phyloP scores from a whole-genome alignment of 345 rosid genomes.

The Moricandia moricandioides region DNA sequence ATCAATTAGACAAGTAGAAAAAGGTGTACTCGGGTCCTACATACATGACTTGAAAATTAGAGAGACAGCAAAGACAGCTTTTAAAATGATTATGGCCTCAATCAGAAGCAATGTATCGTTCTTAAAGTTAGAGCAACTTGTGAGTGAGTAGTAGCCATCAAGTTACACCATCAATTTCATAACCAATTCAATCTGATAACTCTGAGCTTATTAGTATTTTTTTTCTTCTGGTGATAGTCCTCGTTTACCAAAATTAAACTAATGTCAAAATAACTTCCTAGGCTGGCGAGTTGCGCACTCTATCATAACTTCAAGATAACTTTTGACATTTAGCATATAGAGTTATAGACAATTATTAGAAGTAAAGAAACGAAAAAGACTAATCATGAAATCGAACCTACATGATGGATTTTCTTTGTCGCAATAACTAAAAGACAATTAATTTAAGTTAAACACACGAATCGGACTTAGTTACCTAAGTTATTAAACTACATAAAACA shows the following conservation, averaged over 20 bases:
- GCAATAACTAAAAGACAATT: not conserved
- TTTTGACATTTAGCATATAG: not conserved
- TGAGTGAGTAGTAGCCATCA: conserved; percentile 30
- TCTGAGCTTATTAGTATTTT: not conserved
- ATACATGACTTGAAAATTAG: conserved; percentile 6
- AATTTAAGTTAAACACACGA: no score
- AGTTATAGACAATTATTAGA: not conserved
- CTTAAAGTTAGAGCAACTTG: conserved; percentile 29
- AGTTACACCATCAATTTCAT: conserved; percentile 27
- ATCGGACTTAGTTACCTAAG: no score
- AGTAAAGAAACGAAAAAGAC: not conserved
- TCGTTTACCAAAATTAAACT: conserved; percentile 9
- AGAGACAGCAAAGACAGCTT: conserved; percentile 23
- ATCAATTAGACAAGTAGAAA: not conserved
- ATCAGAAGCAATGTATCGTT: conserved; percentile 34
- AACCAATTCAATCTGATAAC: conserved; percentile 8
- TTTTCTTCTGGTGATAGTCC: not conserved
- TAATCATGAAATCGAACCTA: not conserved
- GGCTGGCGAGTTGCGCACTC: not conserved
- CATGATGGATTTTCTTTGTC: not conserved
- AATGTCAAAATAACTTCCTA: not conserved
- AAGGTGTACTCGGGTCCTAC: conserved; percentile 32
- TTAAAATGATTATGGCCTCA: conserved; percentile 23
- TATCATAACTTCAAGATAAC: not conserved
- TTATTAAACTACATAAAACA: no score